phyloP scores from a whole-genome alignment of 176 grass and related monocot species.

The Calamus simplicifolius region DNA sequence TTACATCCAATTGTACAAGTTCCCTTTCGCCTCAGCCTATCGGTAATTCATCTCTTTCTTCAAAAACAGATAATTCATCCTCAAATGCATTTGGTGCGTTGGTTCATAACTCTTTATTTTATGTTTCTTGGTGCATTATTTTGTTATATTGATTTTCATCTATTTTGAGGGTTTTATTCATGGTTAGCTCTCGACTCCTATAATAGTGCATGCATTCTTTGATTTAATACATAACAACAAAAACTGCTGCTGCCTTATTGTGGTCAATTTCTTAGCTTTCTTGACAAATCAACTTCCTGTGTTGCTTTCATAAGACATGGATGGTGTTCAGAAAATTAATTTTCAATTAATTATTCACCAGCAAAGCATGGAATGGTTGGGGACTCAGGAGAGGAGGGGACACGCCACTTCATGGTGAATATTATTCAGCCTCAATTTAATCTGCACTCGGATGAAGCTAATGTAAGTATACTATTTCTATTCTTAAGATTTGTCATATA shows the following conservation, averaged over 20 bases:
- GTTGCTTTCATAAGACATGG: too few relatives aligned
- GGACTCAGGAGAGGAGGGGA: slow-evolving; percentile 80
- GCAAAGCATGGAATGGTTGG: slow-evolving; percentile 34
- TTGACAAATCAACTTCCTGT: too few relatives aligned
- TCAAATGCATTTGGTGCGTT: slow-evolving; percentile 43
- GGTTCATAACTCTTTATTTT: slow-evolving; percentile 6
- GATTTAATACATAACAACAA: too few relatives aligned
- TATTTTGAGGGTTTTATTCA: too few relatives aligned
- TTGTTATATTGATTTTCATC: too few relatives aligned
- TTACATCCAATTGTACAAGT: slow-evolving; percentile 30
- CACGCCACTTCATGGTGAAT: slow-evolving; percentile 86
- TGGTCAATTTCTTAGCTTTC: too few relatives aligned
- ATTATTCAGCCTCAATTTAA: slow-evolving; percentile 94
- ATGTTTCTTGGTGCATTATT: slow-evolving; percentile 11
- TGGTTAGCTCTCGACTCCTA: too few relatives aligned
- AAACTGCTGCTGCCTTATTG: too few relatives aligned
- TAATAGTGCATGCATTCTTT: too few relatives aligned
- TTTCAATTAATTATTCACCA: slow-evolving; percentile 34
- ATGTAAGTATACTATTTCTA: slow-evolving; percentile 49
- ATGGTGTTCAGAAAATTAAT: slow-evolving; percentile 4
- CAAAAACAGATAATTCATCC: slow-evolving; percentile 40
- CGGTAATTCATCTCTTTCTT: slow-evolving; percentile 36
- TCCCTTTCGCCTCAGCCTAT: slow-evolving; percentile 21
- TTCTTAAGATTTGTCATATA: too few relatives aligned
- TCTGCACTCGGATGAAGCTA: slow-evolving; percentile 97